Evolutionary conservation across 768 basidiomycete species (phyloP), one percentile per base, ranked within the genome.

Genomic region (Trametes cingulata): DNA sequence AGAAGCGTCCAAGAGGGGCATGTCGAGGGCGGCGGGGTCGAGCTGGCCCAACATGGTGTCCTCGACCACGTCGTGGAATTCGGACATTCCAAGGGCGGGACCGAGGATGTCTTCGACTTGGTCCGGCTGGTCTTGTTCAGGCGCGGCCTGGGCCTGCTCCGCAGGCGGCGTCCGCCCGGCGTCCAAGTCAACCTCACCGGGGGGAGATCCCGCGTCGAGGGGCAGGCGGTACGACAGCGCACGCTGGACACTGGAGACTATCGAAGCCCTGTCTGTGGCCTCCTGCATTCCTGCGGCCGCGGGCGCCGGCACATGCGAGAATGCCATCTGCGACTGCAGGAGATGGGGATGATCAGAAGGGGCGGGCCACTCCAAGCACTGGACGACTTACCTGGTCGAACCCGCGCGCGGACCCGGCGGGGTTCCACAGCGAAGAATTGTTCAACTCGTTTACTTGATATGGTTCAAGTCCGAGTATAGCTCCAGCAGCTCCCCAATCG

Each of bases 111-210:
- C 57, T 10, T 36, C 19, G 13, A 40, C 20, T 19, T 52, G 41
- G 49, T 51, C 12, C n/a, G 48, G 10, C 49, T 42, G 36, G 29
- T 49, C 37, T 15, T 27, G 20, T 20, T 37, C 15, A 29, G 24
- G 39, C 33, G 29, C 7, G 27, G 25, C 22, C 42, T 37, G n/a
- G n/a, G n/a, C n/a, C n/a, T n/a, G n/a, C n/a, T n/a, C 19, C 12
- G 29, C 20, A n/a, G 49, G 49, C 9, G 49, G 49, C 9, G 35
- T 9, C 4, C 36, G 41, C 29, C 13, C 17, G 12, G 35, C 10
- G 29, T 10, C 19, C 22, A 51, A 13, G n/a, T 51, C 49, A 17
- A 58, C 41, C 25, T 52, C 58, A n/a, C 51, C 58, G 4, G 58
- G 58, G 7, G 58, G 58, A 25, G n/a, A n/a, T n/a, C n/a, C n/a